Base-by-base conservation (phyloP, 2,329 filamentous ascomycete genomes). In the Epichloe sp. region DNA sequence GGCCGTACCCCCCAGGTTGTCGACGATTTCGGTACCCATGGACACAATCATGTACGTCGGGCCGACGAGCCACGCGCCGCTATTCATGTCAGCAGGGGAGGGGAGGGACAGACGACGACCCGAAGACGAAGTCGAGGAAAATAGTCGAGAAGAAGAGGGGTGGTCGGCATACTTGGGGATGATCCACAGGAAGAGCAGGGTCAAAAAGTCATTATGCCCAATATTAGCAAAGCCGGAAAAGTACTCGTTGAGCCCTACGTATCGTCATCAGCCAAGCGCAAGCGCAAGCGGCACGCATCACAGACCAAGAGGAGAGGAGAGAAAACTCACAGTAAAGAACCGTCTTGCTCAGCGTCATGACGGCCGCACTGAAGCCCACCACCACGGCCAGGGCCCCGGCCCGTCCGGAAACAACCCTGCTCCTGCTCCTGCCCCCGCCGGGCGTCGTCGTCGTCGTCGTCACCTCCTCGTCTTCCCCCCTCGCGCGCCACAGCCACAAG, bases 341-440 rank as follows among this genome's bases (percentile, higher is more conserved):
- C n/a, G 78, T 81, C 72, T 81, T 82, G 70, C 74, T 78, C 11
- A 80, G 57, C 1, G 78, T 82, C 78, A 80, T 80, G 49, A 80
- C 71, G 1, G 75, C 72, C 0, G 75, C 74, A 53, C 72, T 70
- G 56, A 79, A 79, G 5, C 70, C 74, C 3, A 77, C 46, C 17
- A 79, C 41, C 3, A 75, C 63, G 0, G 74, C 75, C 52, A 66
- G 19, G 0, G 69, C 77, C 0, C 70, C 77, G 3, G 59, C 53
- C 1, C 70, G 60, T 0, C 78, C 77, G 0, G 54, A 62, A 3
- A 79, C 53, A 3, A 61, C 62, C 54, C 59, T 66, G 55, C 58
- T 62, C 11, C 6, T 26, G 23, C 23, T 1, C 6, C 23, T 2
- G 23, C 23, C 2, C 23, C 23, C 23, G 6, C 23, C 23, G 23